phyloP scores from a whole-genome alignment of 1,284 basidiomycete species.

The Rhodotorula sp. region DNA sequence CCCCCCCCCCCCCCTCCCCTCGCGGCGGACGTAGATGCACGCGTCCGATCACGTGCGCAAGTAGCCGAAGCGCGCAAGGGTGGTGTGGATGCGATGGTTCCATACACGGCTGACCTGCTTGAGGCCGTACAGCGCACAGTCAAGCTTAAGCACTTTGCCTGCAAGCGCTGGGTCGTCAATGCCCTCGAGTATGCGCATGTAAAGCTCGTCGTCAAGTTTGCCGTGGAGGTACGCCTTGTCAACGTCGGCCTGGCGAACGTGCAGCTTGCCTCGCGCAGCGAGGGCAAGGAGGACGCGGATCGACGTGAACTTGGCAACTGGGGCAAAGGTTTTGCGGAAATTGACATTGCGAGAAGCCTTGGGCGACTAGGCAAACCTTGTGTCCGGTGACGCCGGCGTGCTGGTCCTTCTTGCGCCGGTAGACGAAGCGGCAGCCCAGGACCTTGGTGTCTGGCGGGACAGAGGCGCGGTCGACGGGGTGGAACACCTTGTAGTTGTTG shows the following conservation, averaged over 20 bases:
- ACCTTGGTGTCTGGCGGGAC: conserved; percentile 45
- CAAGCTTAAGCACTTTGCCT: conserved; percentile 31
- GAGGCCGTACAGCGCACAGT: too few species aligned
- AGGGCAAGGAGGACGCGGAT: too few species aligned
- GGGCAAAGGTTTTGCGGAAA: conserved; percentile 55
- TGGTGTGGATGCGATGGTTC: conserved; percentile 47
- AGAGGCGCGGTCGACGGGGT: background rate
- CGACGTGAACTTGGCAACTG: conserved; percentile 51
- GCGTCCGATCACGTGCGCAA: conserved; percentile 40
- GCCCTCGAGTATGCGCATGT: conserved; percentile 50
- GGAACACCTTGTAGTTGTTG: conserved; percentile 5
- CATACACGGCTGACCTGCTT: too few species aligned
- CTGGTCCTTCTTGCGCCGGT: conserved; percentile 52
- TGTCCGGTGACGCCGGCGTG: conserved; percentile 47
- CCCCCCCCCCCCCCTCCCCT: too few species aligned
- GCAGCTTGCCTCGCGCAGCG: too few species aligned
- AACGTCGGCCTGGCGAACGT: too few species aligned
- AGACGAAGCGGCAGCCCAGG: conserved; percentile 51
- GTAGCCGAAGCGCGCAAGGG: conserved; percentile 46
- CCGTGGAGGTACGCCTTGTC: too few species aligned
- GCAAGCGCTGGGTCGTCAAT: conserved; percentile 14
- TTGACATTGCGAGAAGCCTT: conserved; percentile 57
- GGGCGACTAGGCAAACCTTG: conserved; percentile 55
- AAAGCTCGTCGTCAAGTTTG: conserved; percentile 54
- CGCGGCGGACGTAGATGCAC: conserved; percentile 37